Evolutionary conservation across 108 stramenopile species (phyloP).

Genomic region (Nitzschia sp.): DNA sequence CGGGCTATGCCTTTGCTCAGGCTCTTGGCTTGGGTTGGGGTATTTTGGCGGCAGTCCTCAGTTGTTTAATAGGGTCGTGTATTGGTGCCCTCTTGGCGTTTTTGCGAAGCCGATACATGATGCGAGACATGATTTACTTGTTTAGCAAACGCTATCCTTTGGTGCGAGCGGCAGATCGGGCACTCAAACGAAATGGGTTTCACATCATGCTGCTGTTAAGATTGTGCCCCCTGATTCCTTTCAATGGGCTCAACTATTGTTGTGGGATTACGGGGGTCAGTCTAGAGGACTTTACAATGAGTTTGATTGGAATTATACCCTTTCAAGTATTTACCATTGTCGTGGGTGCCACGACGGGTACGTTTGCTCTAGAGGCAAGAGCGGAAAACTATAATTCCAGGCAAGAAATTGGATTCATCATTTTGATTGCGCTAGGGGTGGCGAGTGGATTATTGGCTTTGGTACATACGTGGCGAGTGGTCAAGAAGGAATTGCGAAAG

Average conservation of each 20-base stretch:
- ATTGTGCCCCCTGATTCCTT: constrained; percentile 69
- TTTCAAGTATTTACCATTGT: constrained; percentile 28
- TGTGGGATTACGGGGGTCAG: constrained; percentile 54
- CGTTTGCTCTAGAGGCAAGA: neutral
- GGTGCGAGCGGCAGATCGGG: constrained; percentile 55
- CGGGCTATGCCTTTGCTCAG: constrained; percentile 68
- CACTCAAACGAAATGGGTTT: constrained; percentile 68
- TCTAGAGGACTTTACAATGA: constrained; percentile 26
- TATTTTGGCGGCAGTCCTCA: constrained; percentile 41
- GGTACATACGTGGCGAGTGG: constrained; percentile 24
- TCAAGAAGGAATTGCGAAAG: constrained; percentile 29
- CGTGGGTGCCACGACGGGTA: constrained; percentile 39
- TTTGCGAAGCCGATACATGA: constrained; percentile 66
- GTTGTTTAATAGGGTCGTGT: constrained; percentile 62
- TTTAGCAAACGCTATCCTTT: constrained; percentile 70
- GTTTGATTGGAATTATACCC: constrained; percentile 36
- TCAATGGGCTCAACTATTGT: constrained; percentile 68
- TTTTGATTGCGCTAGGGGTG: constrained; percentile 22
- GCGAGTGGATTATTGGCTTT: constrained; percentile 27
- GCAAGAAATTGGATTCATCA: constrained; percentile 13
- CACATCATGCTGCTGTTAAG: constrained; percentile 61
- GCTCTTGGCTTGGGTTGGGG: constrained; percentile 50
- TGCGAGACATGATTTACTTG: constrained; percentile 70
- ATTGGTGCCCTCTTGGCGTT: constrained; percentile 63
- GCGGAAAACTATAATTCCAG: constrained; percentile 1